Evolutionary conservation across 495 filamentous ascomycete genomes (phyloP), one percentile per base, ranked within the genome.

Genomic region (Chaetomium cochliodes): DNA sequence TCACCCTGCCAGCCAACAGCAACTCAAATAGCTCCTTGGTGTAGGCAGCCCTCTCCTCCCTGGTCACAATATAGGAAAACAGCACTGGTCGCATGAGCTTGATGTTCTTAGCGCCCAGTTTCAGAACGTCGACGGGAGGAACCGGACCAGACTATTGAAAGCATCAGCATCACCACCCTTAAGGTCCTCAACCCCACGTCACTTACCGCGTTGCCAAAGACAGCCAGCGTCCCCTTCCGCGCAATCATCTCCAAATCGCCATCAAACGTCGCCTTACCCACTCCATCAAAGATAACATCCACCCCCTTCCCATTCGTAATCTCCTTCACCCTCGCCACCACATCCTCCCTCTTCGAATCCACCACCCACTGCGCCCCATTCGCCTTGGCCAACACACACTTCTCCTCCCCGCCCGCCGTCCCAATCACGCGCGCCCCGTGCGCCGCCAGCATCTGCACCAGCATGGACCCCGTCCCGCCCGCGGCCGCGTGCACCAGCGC

Each of bases 401-500:
- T 98, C 72, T 86, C 90, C 11, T 74, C 66, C 28, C 87, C 90
- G 11, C 86, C 87, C 1, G 90, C 92, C 12, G 92, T 96, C 6
- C 90, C 94, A 71, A 98, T 96, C 12, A 88, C 86, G 63, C 82
- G 84, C 23, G 91, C 93, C 1, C 92, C 93, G 28, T 92, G 82
- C 1, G 80, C 77, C 55, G 82, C 81, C 25, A 97, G 74, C 50
- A 97, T 76, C 78, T 96, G 92, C 26, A 85, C 87, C 60, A 97
- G 80, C 77, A 88, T 85, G 49, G 88, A 80, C 0, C 93, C 94
- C 0, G 92, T 90, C 5, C 94, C 94, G 49, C 94, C 94, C 11
- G 93, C 92, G 0, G 94, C 94, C 0, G 94, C 93, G 67, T 96
- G 92, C 39, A 98, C 84, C 1, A 98, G 85, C 9, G 94, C 83